phyloP scores from a whole-genome alignment of 495 filamentous ascomycete species.

The Podospora pseudoanserina region DNA sequence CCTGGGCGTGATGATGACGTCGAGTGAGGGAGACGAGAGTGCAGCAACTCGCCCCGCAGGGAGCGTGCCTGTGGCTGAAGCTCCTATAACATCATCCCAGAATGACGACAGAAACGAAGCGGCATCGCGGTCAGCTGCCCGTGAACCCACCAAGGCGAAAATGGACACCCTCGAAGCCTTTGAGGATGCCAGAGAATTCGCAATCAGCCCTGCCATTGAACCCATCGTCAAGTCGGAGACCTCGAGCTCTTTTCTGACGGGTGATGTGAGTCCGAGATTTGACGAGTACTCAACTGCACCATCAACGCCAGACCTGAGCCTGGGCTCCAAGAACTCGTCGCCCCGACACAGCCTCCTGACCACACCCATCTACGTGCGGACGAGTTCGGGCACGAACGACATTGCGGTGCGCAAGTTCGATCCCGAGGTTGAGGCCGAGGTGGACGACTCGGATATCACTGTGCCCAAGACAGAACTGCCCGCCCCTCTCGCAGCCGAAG shows the following conservation, averaged over 20 bases:
- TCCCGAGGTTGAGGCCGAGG: conserved; percentile 24
- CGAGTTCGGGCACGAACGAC: conserved; percentile 19
- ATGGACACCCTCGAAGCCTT: conserved; percentile 29
- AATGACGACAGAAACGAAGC: conserved; percentile 7
- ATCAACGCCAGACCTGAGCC: conserved; percentile 38
- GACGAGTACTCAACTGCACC: conserved; percentile 35
- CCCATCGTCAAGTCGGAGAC: conserved; percentile 10
- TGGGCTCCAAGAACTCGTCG: conserved; percentile 32
- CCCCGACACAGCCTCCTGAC: conserved; percentile 34
- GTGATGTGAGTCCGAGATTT: conserved; percentile 16
- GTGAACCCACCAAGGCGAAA: conserved; percentile 1
- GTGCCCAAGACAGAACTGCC: not conserved
- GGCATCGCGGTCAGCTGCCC: not conserved
- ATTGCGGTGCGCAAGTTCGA: conserved; percentile 10
- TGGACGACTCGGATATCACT: conserved; percentile 6
- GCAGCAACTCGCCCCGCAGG: conserved; percentile 2
- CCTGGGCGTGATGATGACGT: conserved; percentile 11
- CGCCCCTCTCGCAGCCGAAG: not conserved
- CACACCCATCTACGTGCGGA: conserved; percentile 26
- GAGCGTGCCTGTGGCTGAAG: not conserved
- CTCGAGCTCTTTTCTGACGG: conserved; percentile 10
- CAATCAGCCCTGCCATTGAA: conserved; percentile 14
- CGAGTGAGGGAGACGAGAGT: not conserved
- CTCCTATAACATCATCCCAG: not conserved
- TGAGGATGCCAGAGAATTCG: conserved; percentile 25